phyloP scores from a whole-genome alignment of 176 grass and related monocot species.

The Triticum timopheevii region DNA sequence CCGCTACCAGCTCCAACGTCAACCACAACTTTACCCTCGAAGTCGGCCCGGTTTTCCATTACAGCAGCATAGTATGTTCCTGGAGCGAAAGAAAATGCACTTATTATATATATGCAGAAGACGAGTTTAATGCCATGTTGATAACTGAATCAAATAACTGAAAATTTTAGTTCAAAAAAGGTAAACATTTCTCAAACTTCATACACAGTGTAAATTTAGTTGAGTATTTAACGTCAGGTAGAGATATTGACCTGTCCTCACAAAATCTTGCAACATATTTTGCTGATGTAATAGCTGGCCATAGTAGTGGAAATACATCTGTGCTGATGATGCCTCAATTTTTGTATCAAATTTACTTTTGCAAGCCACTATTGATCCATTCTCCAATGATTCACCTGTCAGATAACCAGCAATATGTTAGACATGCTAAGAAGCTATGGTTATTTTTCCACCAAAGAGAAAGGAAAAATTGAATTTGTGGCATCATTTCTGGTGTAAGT shows the following conservation, averaged over 20 bases:
- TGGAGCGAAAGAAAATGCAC: constrained; percentile 32
- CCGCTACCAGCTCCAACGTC: constrained; percentile 99
- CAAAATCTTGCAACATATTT: constrained; percentile 99
- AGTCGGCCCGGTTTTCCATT: constrained; percentile 86
- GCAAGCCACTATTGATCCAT: constrained; percentile 63
- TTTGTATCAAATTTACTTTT: constrained; percentile 97
- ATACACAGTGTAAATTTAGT: background rate
- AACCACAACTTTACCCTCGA: constrained; percentile 88
- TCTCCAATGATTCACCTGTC: constrained; percentile 69
- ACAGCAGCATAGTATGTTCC: constrained; percentile 99
- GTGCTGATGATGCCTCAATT: constrained; percentile 95
- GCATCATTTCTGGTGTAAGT: background rate
- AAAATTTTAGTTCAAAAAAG: background rate
- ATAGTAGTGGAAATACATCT: constrained; percentile 99
- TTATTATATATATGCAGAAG: constrained; percentile 13
- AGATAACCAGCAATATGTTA: constrained; percentile 23
- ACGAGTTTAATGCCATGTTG: constrained; percentile 2
- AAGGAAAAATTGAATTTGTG: background rate
- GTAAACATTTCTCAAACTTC: background rate
- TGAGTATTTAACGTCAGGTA: background rate
- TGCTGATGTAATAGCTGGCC: constrained; percentile 96
- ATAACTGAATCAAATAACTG: constrained; percentile 9
- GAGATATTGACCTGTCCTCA: constrained; percentile 83
- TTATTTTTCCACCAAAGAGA: background rate
- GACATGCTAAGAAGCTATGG: constrained; percentile 9